Evolutionary conservation across 768 basidiomycete species (phyloP), one percentile per base, ranked within the genome.

Genomic region (Mycena kentingensis): DNA sequence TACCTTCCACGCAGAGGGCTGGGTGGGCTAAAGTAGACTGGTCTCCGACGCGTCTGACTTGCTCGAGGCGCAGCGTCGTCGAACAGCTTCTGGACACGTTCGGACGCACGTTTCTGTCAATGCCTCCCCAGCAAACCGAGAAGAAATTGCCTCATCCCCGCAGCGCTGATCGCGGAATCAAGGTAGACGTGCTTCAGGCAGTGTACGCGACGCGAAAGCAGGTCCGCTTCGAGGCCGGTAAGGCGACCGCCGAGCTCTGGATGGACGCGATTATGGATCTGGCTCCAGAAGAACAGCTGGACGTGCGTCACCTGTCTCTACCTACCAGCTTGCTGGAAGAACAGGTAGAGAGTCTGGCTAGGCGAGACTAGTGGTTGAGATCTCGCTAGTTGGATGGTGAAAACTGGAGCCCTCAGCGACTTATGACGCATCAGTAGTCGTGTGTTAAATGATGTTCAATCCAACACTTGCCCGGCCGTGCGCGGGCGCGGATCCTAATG

Each of bases 31-130:
- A n/a, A n/a, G n/a, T n/a, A n/a, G n/a, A n/a, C n/a, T n/a, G 73
- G 72, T 77, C 15, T 77, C 76, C 26, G 77, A 77, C 24, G 72
- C 71, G 16, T 74, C 77, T 21, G 75, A 77, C 19, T 78, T 73
- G 58, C 58, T 75, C 5, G 77, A 74, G 7, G 67, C 75, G 11
- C 76, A 78, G n/a, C 47, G 67, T 78, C 22, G 70, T 72, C 12
- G 59, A 71, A 13, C 65, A 75, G 36, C 68, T 80, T 4, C 60
- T 81, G 21, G 60, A 73, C 69, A 65, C 8, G 82, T 84, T 34
- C 68, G 76, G 57, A 82, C 77, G 74, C 75, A 54, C 44, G 72
- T 58, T 6, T 42, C 7, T 5, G 37, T 8, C 41, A 11, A 12
- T 42, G 10, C 24, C n/a, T n/a, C n/a, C n/a, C n/a, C n/a, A n/a